Conservation (phyloP, 83 land plant genomes). For the Thuja plicata region DNA sequence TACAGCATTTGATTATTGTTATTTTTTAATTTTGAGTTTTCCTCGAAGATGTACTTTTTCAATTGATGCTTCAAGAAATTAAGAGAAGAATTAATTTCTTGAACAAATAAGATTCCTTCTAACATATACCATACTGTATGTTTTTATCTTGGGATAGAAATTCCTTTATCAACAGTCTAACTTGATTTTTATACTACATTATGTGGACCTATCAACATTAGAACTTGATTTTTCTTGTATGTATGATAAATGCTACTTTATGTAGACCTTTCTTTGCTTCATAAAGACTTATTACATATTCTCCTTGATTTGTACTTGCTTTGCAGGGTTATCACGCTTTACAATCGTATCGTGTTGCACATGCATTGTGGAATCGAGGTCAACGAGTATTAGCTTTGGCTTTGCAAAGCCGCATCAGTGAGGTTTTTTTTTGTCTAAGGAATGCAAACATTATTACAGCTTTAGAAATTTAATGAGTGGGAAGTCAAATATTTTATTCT, state of each 20-base stretch:
- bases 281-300: not conserved
- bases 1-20: too few species aligned
- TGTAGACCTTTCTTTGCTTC: not conserved
- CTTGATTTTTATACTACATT: not conserved
- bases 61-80: not conserved
- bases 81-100: not conserved
- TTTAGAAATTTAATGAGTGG: not conserved
- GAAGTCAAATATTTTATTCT: not conserved
- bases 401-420: constrained; percentile 88
- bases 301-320: constrained; percentile 1
- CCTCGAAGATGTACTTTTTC: not conserved
- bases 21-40: not conserved
- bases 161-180: not conserved
- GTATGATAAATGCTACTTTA: not conserved
- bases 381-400: constrained; percentile 74
- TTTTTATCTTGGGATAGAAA: not conserved
- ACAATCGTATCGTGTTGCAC: constrained; percentile 86
- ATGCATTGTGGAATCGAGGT: constrained; percentile 79
- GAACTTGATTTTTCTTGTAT: not conserved
- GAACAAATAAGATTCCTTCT: not conserved
- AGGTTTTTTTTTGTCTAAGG: constrained; percentile 41
- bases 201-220: not conserved
- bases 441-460: not conserved
- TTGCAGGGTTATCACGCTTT: constrained; percentile 83
- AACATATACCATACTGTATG: not conserved